Percentiles rank a stretch among this genome's conserved stretches.
Evolutionary conservation across 176 grass and related monocot genomes (phyloP).

Genomic region (Cenchrus purpureus): DNA sequence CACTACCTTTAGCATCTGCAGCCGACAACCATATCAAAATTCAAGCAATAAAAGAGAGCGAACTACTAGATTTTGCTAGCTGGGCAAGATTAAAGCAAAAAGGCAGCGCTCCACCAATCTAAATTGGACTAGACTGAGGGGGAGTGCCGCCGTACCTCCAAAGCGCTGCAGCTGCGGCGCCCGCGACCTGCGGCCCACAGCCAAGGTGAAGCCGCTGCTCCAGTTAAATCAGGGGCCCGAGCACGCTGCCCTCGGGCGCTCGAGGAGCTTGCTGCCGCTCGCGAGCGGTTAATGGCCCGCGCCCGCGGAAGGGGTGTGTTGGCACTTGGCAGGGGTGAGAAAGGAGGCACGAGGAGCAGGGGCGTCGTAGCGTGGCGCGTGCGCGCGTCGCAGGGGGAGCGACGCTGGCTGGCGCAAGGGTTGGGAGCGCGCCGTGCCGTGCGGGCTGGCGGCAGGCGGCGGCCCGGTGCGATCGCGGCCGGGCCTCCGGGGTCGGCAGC

Average conservation of each 20-base stretch:
- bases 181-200: background rate
- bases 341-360: background rate
- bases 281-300: background rate
- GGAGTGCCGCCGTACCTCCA: background rate
- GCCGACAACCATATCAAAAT: background rate
- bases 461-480: too few species aligned
- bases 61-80: background rate
- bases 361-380: background rate
- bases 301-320: background rate
- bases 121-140: background rate
- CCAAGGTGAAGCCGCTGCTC: background rate
- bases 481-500: background rate
- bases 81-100: constrained; percentile 7
- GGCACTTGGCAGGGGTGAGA: background rate
- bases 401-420: background rate
- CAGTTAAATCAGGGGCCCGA: background rate
- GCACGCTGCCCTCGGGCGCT: background rate
- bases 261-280: background rate
- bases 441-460: background rate
- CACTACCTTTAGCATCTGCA: background rate
- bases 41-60: background rate
- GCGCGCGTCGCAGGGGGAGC: too few species aligned
- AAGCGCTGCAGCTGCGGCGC: background rate
- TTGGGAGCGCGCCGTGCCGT: background rate
- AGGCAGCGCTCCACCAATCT: background rate